Conservation (phyloP, 257 asterid species). For the Phtheirospermum japonicum region DNA sequence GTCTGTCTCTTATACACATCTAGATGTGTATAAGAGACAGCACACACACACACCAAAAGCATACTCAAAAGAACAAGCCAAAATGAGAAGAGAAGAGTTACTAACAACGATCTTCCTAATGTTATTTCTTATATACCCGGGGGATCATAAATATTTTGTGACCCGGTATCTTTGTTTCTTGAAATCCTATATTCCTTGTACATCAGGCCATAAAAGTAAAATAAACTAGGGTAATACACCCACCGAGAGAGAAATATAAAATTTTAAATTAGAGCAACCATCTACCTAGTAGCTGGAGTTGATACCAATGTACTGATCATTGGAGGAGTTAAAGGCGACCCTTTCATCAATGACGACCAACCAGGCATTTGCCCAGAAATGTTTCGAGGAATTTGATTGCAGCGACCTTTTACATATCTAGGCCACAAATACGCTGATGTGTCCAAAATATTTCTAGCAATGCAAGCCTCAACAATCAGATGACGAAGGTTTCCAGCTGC, state of each 20-base stretch:
- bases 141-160: background rate
- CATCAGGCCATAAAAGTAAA: slow-evolving; percentile 13
- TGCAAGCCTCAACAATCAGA: slow-evolving; percentile 92
- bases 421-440: slow-evolving; percentile 95
- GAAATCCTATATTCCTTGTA: slow-evolving; percentile 18
- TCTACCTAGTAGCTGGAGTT: slow-evolving; percentile 95
- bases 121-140: background rate
- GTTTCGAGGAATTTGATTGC: slow-evolving; percentile 78
- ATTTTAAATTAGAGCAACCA: slow-evolving; percentile 25
- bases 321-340: slow-evolving; percentile 75
- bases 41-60: no score
- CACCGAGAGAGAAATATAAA: background rate
- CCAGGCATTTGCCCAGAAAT: slow-evolving; percentile 72
- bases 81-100: no score
- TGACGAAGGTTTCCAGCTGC: slow-evolving; percentile 86
- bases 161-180: slow-evolving; percentile 6
- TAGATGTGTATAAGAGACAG: no score
- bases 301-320: slow-evolving; percentile 72
- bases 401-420: slow-evolving; percentile 84
- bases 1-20: no score
- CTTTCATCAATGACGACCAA: slow-evolving; percentile 86
- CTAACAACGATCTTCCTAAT: background rate
- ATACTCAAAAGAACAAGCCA: no score
- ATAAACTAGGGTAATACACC: slow-evolving; percentile 9
- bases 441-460: slow-evolving; percentile 87